These are phyloP conservation scores for Cercophora sp. DNA, from an alignment of 495 filamentous ascomycete genomes.

Conservation along the genomic window DNA sequence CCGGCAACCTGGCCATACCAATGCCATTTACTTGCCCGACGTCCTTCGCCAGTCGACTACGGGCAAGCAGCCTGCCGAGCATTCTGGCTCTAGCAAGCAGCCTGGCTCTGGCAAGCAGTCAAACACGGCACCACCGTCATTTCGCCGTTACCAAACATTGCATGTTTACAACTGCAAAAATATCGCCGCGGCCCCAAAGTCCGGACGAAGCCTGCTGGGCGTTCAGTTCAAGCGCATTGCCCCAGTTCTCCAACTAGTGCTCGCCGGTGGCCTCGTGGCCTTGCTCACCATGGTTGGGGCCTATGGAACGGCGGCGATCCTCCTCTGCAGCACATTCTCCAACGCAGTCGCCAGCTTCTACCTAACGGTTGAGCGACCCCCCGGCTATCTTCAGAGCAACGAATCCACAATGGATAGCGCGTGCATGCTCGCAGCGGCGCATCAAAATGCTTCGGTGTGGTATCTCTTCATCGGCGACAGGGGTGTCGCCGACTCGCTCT, in stretches of 20 bases:
- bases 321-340: background rate
- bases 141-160: background rate
- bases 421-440: background rate
- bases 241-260: background rate
- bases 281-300: background rate
- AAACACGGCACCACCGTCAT: too few relatives aligned
- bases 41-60: background rate
- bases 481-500: constrained; percentile 4
- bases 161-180: background rate
- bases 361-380: background rate
- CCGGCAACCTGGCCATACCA: too few relatives aligned
- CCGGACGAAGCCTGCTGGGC: too few relatives aligned
- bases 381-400: background rate
- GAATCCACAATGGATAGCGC: too few relatives aligned
- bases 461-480: constrained; percentile 5
- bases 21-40: background rate
- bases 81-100: too few relatives aligned
- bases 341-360: background rate
- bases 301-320: background rate
- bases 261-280: background rate
- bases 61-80: background rate
- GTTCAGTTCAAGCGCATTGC: background rate
- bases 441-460: constrained; percentile 2
- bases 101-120: too few relatives aligned
- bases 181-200: too few relatives aligned